These are phyloP conservation scores for Rusavskia elegans DNA, from an alignment of 495 filamentous ascomycete genomes.

Conservation along the genomic window DNA sequence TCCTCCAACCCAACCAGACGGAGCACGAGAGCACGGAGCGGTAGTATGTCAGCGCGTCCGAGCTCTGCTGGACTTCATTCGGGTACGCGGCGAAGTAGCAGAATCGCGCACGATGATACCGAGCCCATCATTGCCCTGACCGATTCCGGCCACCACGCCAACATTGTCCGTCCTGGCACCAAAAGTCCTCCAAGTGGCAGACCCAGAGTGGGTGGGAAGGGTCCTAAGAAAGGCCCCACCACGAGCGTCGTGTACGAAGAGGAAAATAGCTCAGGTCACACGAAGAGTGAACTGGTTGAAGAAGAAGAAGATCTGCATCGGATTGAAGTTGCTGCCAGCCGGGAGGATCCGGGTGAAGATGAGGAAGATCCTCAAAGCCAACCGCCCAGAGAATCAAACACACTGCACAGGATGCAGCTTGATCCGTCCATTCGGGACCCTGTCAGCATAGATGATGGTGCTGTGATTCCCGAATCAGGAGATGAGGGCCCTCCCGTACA, in stretches of 20 bases:
- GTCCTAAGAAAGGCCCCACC: constrained; percentile 39
- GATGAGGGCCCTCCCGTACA: constrained; percentile 25
- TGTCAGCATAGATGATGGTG: constrained; percentile 21
- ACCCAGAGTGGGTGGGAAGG: constrained; percentile 44
- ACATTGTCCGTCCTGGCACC: constrained; percentile 42
- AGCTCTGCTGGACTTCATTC: constrained; percentile 14
- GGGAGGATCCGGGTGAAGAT: constrained; percentile 21
- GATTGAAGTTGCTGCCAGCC: constrained; percentile 13
- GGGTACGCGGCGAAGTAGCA: constrained; percentile 38
- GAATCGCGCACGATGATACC: constrained; percentile 39
- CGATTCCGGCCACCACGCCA: constrained; percentile 60
- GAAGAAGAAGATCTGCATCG: constrained; percentile 19
- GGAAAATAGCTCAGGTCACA: constrained; percentile 31
- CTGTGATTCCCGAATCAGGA: constrained; percentile 35
- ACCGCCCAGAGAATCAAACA: background rate
- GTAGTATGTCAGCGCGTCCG: constrained; percentile 20
- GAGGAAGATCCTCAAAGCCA: constrained; percentile 14
- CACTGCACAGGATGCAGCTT: background rate
- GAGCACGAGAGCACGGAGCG: constrained; percentile 30
- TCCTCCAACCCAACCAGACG: constrained; percentile 10
- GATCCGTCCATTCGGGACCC: background rate
- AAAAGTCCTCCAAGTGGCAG: constrained; percentile 46
- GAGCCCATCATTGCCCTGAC: constrained; percentile 51
- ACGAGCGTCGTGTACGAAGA: constrained; percentile 40
- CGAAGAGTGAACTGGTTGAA: constrained; percentile 13